Conservation (phyloP, 139 green algal species). For the Chlamydomonas incerta region DNA sequence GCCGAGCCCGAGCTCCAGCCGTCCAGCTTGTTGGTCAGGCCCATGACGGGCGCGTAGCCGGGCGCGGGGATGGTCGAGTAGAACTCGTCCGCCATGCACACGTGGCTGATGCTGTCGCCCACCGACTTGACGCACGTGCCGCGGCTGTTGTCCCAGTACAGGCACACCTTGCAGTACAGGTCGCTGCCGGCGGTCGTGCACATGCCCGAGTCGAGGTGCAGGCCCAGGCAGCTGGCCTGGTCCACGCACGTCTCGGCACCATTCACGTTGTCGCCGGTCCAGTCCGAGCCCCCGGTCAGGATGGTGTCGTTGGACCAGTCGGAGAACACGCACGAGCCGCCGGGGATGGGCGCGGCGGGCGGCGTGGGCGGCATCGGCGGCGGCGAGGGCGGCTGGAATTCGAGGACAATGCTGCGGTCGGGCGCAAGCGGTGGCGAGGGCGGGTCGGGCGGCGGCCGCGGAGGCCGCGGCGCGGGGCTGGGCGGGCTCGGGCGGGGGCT, state of each 20-base stretch:
- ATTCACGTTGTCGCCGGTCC: not conserved
- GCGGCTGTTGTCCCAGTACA: not conserved
- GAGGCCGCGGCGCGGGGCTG: too few species aligned
- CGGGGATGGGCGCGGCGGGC: not conserved
- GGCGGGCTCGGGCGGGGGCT: not conserved
- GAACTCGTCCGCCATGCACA: not conserved
- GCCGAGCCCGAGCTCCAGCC: not conserved
- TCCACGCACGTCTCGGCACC: not conserved
- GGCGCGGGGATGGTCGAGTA: not conserved
- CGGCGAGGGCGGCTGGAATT: too few species aligned
- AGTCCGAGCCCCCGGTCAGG: not conserved
- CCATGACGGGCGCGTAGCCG: not conserved
- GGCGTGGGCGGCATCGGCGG: not conserved
- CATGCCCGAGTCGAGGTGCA: not conserved
- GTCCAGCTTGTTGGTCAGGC: not conserved
- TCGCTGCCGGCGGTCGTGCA: not conserved
- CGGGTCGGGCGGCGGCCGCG: too few species aligned
- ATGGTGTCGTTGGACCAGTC: not conserved
- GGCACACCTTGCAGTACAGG: not conserved
- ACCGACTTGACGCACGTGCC: not conserved
- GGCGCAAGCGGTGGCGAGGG: not conserved
- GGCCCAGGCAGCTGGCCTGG: not conserved
- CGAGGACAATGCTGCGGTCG: not conserved
- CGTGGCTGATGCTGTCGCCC: not conserved
- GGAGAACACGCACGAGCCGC: not conserved